Evolutionary conservation across 2,329 filamentous ascomycete species (phyloP).

Genomic region (Beauveria asiatica): DNA sequence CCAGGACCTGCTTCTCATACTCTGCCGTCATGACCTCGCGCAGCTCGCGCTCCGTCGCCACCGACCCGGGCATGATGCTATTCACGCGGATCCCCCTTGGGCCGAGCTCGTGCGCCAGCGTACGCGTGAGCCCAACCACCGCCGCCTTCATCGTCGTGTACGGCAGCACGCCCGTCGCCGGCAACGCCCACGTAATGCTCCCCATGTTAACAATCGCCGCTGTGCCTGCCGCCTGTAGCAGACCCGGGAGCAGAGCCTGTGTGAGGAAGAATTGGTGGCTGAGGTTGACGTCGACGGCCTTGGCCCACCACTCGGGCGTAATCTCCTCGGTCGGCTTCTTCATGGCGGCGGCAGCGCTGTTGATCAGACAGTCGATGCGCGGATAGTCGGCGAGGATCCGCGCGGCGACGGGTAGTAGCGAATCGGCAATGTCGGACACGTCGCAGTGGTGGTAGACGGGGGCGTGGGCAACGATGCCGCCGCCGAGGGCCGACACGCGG

Average conservation of each 20-base stretch:
- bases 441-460: constrained; percentile 31
- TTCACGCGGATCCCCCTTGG: constrained; percentile 42
- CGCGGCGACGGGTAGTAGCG: constrained; percentile 23
- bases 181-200: constrained; percentile 42
- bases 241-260: constrained; percentile 61
- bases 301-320: constrained; percentile 28
- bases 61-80: constrained; percentile 40
- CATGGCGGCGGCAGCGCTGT: constrained; percentile 60
- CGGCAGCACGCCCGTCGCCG: constrained; percentile 45
- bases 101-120: constrained; percentile 48
- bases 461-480: constrained; percentile 13
- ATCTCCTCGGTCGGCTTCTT: constrained; percentile 19
- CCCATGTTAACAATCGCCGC: constrained; percentile 48
- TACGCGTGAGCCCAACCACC: constrained; percentile 50
- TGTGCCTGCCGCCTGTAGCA: constrained; percentile 59
- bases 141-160: constrained; percentile 53
- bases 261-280: constrained; percentile 54
- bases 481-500: constrained; percentile 11
- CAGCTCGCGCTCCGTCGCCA: constrained; percentile 37
- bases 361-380: constrained; percentile 73
- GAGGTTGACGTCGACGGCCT: constrained; percentile 31
- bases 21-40: constrained; percentile 35
- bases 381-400: constrained; percentile 24
- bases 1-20: constrained; percentile 29
- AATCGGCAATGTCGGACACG: constrained; percentile 23